A percentile compares a stretch with the other conserved stretches of the same genome.
Evolutionary conservation across 371 early-diverging fungal species (phyloP).

Genomic region (Mortierella polycephala): DNA sequence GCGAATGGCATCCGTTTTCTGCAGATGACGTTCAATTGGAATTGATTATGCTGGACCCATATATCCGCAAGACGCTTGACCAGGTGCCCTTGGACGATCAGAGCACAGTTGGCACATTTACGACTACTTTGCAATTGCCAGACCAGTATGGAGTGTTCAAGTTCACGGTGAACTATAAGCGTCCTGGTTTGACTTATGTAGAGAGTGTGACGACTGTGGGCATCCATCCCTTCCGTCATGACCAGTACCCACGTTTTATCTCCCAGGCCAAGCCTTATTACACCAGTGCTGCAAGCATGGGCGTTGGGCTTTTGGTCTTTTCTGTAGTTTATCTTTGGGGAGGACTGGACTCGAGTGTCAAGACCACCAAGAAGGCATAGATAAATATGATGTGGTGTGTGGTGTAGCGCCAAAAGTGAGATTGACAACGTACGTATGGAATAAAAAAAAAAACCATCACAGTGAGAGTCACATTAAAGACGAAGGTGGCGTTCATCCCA

Average conservation of each 20-base stretch:
- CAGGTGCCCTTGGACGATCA: constrained; percentile 47
- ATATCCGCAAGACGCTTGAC: constrained; percentile 85
- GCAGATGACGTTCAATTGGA: constrained; percentile 88
- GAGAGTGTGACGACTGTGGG: constrained; percentile 81
- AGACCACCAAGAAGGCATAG: constrained; percentile 54
- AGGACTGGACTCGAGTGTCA: constrained; percentile 41
- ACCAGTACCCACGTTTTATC: constrained; percentile 95
- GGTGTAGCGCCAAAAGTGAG: background rate
- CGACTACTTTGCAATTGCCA: constrained; percentile 78
- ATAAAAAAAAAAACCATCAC: no score
- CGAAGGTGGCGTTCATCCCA: no score
- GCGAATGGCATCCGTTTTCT: constrained; percentile 85
- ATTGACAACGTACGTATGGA: background rate
- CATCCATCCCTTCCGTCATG: constrained; percentile 91
- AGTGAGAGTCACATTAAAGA: no score
- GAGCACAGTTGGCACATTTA: constrained; percentile 53
- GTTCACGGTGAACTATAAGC: constrained; percentile 91
- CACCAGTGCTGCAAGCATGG: constrained; percentile 84
- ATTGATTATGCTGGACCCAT: constrained; percentile 96
- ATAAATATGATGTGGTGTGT: no score
- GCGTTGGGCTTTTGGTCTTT: constrained; percentile 86
- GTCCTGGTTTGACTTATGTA: constrained; percentile 81
- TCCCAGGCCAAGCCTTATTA: constrained; percentile 95
- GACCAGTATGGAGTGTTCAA: constrained; percentile 97
- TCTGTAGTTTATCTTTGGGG: constrained; percentile 80